Evolutionary conservation across 2,329 filamentous ascomycete genomes (phyloP), one percentile per base, ranked within the genome.

Genomic region (Chalaropsis ovoidea): DNA sequence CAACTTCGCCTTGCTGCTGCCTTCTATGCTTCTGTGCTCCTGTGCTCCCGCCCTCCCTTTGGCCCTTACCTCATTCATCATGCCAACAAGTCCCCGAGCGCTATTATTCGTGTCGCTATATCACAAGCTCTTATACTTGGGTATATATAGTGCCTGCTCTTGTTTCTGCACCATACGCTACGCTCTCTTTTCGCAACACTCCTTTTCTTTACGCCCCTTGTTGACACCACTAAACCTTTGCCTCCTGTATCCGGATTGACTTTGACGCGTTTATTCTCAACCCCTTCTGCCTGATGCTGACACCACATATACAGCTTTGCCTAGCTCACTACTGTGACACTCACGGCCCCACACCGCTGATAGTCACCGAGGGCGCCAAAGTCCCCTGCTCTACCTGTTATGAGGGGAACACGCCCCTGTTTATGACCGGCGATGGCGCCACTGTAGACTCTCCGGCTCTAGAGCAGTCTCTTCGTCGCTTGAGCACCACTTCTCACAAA

Each of bases 311-410:
- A 67, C 81, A 87, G 85, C 76, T 87, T 72, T 86, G 84, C 73
- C 79, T 88, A 70, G 85, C 85, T 71, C 85, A 87, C 73, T 87
- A 87, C 72, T 88, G 85, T 78, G 85, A 88, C 73, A 79, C 83
- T 69, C 85, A 88, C 75, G 85, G 85, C 68, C 85, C 85, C 61
- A 87, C 85, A 60, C 85, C 85, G 62, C 74, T 88, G 67, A 86
- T 88, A 82, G 85, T 87, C 71, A 88, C 85, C 43, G 84, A 88
- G 73, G 84, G 84, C 61, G 75, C 86, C 15, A 82, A 83, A 1
- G 81, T 83, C 13, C 78, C 81, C 61, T 88, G 85, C 71, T 77
- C 77, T 66, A 77, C 79, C 70, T 88, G 85, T 72, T 82, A 79
- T 71, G 81, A 86, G 68, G 69, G 73, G 19, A 76, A 77, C 24